A percentile compares a stretch with the other conserved stretches of the same genome.
Evolutionary conservation across 1,284 basidiomycete species (phyloP).

Genomic region (Cryptococcus sp.): DNA sequence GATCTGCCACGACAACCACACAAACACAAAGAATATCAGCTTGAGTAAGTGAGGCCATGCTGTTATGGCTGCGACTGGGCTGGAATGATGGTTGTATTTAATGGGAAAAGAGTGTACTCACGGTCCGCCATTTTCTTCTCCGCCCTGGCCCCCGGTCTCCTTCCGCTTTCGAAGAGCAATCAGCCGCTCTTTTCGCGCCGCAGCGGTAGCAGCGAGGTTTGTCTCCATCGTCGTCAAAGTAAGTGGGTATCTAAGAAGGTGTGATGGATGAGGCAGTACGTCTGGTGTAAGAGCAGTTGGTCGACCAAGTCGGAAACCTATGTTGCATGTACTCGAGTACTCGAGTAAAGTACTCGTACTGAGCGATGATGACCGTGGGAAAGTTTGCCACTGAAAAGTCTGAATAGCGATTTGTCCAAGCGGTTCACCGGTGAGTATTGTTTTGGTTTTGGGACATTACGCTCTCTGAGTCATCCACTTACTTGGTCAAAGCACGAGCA

Average conservation of each 20-base stretch:
- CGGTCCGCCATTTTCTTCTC: slow-evolving; percentile 27
- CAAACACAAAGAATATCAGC: neutral
- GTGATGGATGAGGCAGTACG: too few relatives aligned
- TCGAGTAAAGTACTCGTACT: too few relatives aligned
- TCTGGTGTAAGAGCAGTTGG: too few relatives aligned
- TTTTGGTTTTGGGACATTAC: neutral
- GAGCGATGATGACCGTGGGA: slow-evolving; percentile 27
- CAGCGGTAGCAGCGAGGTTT: slow-evolving; percentile 79
- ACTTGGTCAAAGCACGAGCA: neutral
- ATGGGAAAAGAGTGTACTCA: slow-evolving; percentile 14
- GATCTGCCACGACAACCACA: slow-evolving; percentile 40
- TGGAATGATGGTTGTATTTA: neutral
- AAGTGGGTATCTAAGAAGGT: neutral
- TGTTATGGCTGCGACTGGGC: too few relatives aligned
- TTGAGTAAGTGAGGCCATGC: too few relatives aligned
- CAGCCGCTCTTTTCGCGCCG: slow-evolving; percentile 82
- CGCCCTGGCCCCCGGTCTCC: slow-evolving; percentile 55
- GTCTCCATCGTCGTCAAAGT: slow-evolving; percentile 54
- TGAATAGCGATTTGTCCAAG: neutral
- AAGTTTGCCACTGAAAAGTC: slow-evolving; percentile 14
- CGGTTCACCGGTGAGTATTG: neutral
- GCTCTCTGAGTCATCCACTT: neutral
- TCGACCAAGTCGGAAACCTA: neutral
- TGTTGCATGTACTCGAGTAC: too few relatives aligned
- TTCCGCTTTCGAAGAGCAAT: slow-evolving; percentile 77